Percentiles rank a stretch among this genome's conserved stretches.
These are phyloP conservation scores for Vanrija humicola DNA, from an alignment of 1,284 basidiomycete species.

Conservation along the genomic window DNA sequence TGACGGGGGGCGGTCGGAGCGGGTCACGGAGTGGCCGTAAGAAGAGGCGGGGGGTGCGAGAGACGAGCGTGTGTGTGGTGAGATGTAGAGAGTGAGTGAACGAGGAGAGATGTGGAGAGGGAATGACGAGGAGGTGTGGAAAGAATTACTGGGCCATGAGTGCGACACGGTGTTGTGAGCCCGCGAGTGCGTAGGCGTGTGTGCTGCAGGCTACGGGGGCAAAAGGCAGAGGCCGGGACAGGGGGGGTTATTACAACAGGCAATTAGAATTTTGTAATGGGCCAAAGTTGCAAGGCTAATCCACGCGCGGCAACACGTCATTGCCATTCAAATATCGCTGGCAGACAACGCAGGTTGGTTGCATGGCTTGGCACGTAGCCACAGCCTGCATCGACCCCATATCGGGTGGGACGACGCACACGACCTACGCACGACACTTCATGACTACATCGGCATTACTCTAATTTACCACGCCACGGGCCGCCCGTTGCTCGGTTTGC, in stretches of 20 bases:
- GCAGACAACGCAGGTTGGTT: neutral
- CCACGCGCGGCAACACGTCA: neutral
- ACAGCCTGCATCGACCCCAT: no score
- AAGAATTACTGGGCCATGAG: neutral
- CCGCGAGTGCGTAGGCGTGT: neutral
- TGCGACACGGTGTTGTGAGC: neutral
- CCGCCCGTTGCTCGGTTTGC: conserved; percentile 45
- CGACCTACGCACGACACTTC: no score
- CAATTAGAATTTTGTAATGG: no score
- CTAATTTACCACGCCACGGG: conserved; percentile 37
- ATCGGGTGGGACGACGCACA: no score
- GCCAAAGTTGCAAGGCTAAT: no score
- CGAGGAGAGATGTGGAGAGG: neutral
- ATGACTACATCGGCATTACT: no score
- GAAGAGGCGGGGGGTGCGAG: neutral
- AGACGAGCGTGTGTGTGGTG: neutral
- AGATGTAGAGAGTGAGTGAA: neutral
- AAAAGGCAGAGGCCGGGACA: no score
- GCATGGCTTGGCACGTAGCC: neutral
- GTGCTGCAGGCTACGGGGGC: no score
- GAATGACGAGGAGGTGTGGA: neutral
- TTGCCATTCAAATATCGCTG: neutral
- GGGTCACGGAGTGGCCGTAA: neutral
- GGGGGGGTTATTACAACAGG: no score
- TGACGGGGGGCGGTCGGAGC: neutral